phyloP scores from a whole-genome alignment of 139 green algal species.

The Ulvella scutata region DNA sequence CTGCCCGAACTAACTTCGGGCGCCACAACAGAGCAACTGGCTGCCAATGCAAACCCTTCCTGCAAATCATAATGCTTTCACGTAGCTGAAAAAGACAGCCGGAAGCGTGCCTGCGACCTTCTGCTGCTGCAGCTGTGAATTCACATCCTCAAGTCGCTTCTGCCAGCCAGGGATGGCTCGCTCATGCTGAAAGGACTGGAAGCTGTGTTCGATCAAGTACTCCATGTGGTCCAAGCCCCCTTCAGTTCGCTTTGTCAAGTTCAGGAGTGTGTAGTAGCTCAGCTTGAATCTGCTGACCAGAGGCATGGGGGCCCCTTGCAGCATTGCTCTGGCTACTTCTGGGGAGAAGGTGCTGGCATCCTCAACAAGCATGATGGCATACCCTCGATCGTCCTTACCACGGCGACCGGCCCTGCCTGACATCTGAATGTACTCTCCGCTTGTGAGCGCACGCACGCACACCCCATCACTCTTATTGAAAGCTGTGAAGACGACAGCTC shows the following conservation, averaged over 20 bases:
- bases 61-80: too few species aligned
- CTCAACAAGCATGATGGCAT: slow-evolving; percentile 79
- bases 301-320: slow-evolving; percentile 8
- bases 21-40: too few species aligned
- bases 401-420: slow-evolving; percentile 75
- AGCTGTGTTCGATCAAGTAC: slow-evolving; percentile 76
- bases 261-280: slow-evolving; percentile 88
- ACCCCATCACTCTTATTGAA: slow-evolving; percentile 84
- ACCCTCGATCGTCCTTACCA: slow-evolving; percentile 77
- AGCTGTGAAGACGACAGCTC: slow-evolving; percentile 79
- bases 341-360: slow-evolving; percentile 13
- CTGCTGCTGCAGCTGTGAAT: slow-evolving; percentile 5
- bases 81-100: too few species aligned
- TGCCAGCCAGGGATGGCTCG: slow-evolving; percentile 20
- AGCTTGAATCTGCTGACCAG: slow-evolving; percentile 65
- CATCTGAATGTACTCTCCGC: slow-evolving; percentile 85
- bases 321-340: background rate
- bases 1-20: too few species aligned
- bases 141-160: slow-evolving; percentile 17
- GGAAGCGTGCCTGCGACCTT: slow-evolving; percentile 5
- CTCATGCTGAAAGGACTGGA: slow-evolving; percentile 91
- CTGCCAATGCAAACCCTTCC: too few species aligned
- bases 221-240: slow-evolving; percentile 54
- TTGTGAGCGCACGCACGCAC: slow-evolving; percentile 11
- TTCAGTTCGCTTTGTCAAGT: slow-evolving; percentile 68